These are phyloP conservation scores for Endoconidiophora polonica DNA, from an alignment of 2,329 filamentous ascomycete genomes.

Conservation along the genomic window DNA sequence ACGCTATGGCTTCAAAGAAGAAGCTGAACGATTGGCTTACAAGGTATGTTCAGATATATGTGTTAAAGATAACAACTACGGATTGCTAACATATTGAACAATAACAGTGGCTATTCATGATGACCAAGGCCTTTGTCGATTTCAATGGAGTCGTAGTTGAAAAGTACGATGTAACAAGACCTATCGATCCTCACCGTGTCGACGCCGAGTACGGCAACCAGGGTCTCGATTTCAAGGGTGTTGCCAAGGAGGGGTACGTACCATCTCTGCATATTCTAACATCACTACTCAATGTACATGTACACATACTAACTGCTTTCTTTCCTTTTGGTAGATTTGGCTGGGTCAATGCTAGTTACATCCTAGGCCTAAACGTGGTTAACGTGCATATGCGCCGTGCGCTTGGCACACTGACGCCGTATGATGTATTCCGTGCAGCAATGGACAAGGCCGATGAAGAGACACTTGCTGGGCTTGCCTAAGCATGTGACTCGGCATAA, in stretches of 20 bases:
- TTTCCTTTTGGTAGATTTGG: conserved; percentile 50
- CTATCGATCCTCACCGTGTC: conserved; percentile 80
- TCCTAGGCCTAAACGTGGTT: conserved; percentile 78
- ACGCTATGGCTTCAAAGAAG: conserved; percentile 80
- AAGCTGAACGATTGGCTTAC: conserved; percentile 79
- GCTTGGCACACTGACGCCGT: conserved; percentile 73
- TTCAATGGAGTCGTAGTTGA: conserved; percentile 97
- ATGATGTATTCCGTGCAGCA: conserved; percentile 64
- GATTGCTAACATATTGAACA: background rate
- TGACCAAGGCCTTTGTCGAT: conserved; percentile 94
- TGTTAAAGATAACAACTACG: background rate
- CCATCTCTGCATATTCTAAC: conserved; percentile 4
- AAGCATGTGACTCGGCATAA: background rate
- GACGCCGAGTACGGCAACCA: conserved; percentile 98
- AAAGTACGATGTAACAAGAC: conserved; percentile 92
- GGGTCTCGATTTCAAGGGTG: conserved; percentile 85
- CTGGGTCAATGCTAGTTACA: conserved; percentile 97
- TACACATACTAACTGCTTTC: conserved; percentile 17
- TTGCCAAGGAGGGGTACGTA: conserved; percentile 85
- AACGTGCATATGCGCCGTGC: conserved; percentile 81
- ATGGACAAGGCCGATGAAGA: conserved; percentile 37
- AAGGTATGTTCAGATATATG: conserved; percentile 25
- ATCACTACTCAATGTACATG: background rate
- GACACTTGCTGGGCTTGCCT: conserved; percentile 29
- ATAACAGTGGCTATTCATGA: conserved; percentile 74